phyloP scores from a whole-genome alignment of 2,329 filamentous ascomycete genomes.

The Ophiocordyceps camponoti-floridani region DNA sequence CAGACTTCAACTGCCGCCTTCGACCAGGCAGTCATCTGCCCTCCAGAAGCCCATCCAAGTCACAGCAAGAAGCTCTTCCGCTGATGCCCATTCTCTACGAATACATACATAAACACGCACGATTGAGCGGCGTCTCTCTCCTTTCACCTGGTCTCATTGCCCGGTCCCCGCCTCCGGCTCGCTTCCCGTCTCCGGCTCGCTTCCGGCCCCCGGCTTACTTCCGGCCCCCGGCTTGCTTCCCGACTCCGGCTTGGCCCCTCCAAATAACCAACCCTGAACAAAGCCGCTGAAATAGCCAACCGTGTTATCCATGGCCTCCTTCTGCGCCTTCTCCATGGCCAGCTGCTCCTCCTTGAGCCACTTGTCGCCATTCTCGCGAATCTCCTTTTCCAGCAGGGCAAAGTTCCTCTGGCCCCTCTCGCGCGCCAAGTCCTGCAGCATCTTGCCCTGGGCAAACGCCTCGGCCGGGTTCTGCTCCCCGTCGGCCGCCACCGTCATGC shows the following conservation, averaged over 20 bases:
- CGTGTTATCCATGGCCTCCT: slow-evolving; percentile 86
- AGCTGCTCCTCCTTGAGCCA: slow-evolving; percentile 90
- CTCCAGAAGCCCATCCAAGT: too few species aligned
- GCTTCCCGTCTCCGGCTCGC: too few species aligned
- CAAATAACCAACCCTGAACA: slow-evolving; percentile 6
- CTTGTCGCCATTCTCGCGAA: slow-evolving; percentile 81
- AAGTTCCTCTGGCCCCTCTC: slow-evolving; percentile 87
- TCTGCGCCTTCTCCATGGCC: slow-evolving; percentile 72
- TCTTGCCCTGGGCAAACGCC: slow-evolving; percentile 81
- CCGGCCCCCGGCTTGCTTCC: slow-evolving; percentile 1
- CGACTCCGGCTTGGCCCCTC: slow-evolving; percentile 1
- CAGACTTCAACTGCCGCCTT: too few species aligned
- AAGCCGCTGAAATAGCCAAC: slow-evolving; percentile 46
- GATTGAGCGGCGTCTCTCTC: not conserved
- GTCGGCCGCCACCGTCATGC: slow-evolving; percentile 38
- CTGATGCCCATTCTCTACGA: too few species aligned
- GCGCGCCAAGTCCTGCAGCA: slow-evolving; percentile 85
- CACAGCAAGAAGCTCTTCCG: too few species aligned
- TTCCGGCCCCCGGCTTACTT: too few species aligned
- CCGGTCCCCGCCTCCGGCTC: too few species aligned
- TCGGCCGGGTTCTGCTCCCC: slow-evolving; percentile 57
- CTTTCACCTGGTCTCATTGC: too few species aligned
- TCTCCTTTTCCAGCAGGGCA: slow-evolving; percentile 74
- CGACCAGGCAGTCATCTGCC: too few species aligned
- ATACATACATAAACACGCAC: too few species aligned